Percentiles rank a stretch among this genome's conserved stretches.
These are phyloP conservation scores for Erythrobasidium yunnanense DNA, from an alignment of 768 basidiomycete species.

Conservation along the genomic window DNA sequence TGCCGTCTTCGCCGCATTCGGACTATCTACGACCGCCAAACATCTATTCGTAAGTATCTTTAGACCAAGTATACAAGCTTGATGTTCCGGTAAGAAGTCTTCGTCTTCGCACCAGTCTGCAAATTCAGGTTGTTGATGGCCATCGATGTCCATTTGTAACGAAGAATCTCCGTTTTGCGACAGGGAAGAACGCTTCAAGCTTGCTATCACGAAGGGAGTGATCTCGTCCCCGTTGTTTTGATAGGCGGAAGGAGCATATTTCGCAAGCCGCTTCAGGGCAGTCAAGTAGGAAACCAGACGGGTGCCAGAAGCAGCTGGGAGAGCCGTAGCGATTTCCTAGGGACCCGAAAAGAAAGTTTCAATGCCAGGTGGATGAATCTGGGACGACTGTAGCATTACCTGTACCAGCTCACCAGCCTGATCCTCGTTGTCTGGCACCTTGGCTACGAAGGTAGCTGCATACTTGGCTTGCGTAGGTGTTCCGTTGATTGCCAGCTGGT, in stretches of 20 bases:
- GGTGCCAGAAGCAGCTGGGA: slow-evolving; percentile 49
- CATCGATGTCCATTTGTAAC: slow-evolving; percentile 36
- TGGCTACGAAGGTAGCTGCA: slow-evolving; percentile 36
- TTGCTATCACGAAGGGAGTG: slow-evolving; percentile 53
- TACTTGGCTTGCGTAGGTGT: slow-evolving; percentile 31
- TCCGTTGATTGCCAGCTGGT: slow-evolving; percentile 10
- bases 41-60: slow-evolving; percentile 75
- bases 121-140: slow-evolving; percentile 16
- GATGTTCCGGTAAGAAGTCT: slow-evolving; percentile 51
- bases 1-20: slow-evolving; percentile 51
- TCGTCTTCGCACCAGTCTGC: slow-evolving; percentile 67
- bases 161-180: slow-evolving; percentile 45
- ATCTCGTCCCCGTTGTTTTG: slow-evolving; percentile 67
- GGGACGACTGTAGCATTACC: too few species aligned
- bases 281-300: slow-evolving; percentile 57
- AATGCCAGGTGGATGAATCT: neutral
- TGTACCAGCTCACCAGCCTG: slow-evolving; percentile 33
- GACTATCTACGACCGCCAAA: slow-evolving; percentile 53
- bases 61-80: slow-evolving; percentile 61
- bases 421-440: slow-evolving; percentile 19
- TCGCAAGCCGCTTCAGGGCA: slow-evolving; percentile 63
- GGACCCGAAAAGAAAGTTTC: neutral
- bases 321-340: slow-evolving; percentile 54
- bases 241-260: slow-evolving; percentile 58
- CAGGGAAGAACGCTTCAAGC: slow-evolving; percentile 53